phyloP scores from a whole-genome alignment of 129 eudicot genomes.

The Pulicaria dysenterica region DNA sequence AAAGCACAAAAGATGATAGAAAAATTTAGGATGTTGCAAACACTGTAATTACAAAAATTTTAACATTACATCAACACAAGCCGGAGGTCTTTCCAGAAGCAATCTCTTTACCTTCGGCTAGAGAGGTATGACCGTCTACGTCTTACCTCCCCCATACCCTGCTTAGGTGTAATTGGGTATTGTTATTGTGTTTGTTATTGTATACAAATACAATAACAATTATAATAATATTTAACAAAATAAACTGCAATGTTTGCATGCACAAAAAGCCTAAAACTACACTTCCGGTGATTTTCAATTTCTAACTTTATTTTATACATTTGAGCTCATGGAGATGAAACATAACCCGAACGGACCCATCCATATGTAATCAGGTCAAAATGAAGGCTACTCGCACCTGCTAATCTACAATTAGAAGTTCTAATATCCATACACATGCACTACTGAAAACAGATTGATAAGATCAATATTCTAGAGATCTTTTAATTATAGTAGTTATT shows the following conservation, averaged over 20 bases:
- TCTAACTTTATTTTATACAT: not conserved
- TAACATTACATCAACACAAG: too few relatives aligned
- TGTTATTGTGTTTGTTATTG: not conserved
- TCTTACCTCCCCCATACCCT: too few relatives aligned
- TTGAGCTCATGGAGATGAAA: not conserved
- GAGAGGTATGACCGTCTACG: too few relatives aligned
- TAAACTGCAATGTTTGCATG: not conserved
- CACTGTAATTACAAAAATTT: too few relatives aligned
- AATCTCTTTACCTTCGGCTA: too few relatives aligned
- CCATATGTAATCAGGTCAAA: not conserved
- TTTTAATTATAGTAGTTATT: too few relatives aligned
- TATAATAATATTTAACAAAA: not conserved
- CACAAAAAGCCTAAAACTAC: not conserved
- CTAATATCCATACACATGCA: conserved; percentile 10
- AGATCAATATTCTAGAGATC: too few relatives aligned
- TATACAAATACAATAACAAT: not conserved
- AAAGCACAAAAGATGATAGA: conserved; percentile 9
- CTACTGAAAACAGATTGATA: conserved; percentile 7
- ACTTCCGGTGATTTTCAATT: not conserved
- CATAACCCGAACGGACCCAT: not conserved
- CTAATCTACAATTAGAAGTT: not conserved
- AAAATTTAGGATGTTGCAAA: not conserved
- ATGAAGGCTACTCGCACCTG: not conserved
- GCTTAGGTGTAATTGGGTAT: too few relatives aligned
- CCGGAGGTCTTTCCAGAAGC: too few relatives aligned